Conservation (phyloP, 1,284 basidiomycete genomes). For the Boletus smithii region DNA sequence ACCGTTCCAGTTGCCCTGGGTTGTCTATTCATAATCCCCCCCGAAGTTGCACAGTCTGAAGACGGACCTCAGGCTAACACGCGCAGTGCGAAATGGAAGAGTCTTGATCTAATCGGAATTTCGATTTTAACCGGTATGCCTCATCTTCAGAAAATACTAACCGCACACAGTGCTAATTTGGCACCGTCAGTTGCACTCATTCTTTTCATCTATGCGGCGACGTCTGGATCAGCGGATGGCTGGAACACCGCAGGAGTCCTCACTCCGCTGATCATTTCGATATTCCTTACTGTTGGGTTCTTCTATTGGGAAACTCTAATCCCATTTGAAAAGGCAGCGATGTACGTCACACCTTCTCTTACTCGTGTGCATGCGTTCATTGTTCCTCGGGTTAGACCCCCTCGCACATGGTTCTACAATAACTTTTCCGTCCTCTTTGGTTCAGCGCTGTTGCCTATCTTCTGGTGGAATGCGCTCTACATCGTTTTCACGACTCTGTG, state of each 20-base stretch:
- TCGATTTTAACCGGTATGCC: constrained; percentile 31
- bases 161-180: constrained; percentile 6
- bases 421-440: constrained; percentile 41
- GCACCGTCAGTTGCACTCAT: constrained; percentile 29
- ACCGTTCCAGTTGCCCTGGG: constrained; percentile 36
- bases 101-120: constrained; percentile 34
- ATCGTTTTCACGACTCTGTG: constrained; percentile 35
- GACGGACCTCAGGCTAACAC: not conserved
- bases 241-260: constrained; percentile 38
- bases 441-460: constrained; percentile 36
- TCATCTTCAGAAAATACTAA: not conserved
- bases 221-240: constrained; percentile 36
- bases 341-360: constrained; percentile 25
- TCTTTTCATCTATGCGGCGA: constrained; percentile 43
- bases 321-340: constrained; percentile 33
- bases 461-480: constrained; percentile 38
- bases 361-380: not conserved
- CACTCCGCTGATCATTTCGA: constrained; percentile 36
- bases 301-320: constrained; percentile 40
- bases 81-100: constrained; percentile 19
- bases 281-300: constrained; percentile 35
- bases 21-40: constrained; percentile 32
- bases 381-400: constrained; percentile 31
- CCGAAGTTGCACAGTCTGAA: constrained; percentile 13
- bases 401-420: constrained; percentile 38